Conservation (phyloP, 805 yeast species). For the Metschnikowia shivogae region DNA sequence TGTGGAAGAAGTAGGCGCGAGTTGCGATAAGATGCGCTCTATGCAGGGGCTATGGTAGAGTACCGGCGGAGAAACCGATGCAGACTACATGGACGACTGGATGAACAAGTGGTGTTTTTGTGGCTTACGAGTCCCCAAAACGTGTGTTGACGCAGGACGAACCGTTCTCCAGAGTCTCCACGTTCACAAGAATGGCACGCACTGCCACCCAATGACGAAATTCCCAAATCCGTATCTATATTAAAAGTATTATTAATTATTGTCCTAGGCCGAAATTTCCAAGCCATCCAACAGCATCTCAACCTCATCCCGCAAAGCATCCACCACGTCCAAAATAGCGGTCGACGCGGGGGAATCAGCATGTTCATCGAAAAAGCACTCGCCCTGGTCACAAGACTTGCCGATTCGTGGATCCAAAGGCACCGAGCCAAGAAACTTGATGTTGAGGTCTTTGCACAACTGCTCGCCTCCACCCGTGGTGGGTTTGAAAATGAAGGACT, state of each 20-base stretch:
- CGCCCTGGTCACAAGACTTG: constrained; percentile 80
- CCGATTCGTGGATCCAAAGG: constrained; percentile 97
- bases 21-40: too few relatives aligned
- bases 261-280: constrained; percentile 1
- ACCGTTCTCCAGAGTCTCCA: too few relatives aligned
- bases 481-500: constrained; percentile 84
- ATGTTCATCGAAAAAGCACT: constrained; percentile 71
- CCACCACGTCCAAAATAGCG: constrained; percentile 83
- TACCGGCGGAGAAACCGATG: too few relatives aligned
- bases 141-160: too few relatives aligned
- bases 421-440: constrained; percentile 84
- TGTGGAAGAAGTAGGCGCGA: not conserved
- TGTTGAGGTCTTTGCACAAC: constrained; percentile 70
- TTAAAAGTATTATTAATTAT: not conserved
- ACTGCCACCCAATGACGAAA: too few relatives aligned
- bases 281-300: constrained; percentile 27
- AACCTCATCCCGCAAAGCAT: constrained; percentile 55
- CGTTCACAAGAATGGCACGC: too few relatives aligned
- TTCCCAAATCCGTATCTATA: too few relatives aligned
- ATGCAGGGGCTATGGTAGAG: too few relatives aligned
- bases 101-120: too few relatives aligned
- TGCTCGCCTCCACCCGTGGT: constrained; percentile 96
- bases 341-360: constrained; percentile 92
- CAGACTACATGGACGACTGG: too few relatives aligned
- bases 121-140: too few relatives aligned